Evolutionary conservation across 331 rosid species (phyloP).

Genomic region (Dryas integrifolia): DNA sequence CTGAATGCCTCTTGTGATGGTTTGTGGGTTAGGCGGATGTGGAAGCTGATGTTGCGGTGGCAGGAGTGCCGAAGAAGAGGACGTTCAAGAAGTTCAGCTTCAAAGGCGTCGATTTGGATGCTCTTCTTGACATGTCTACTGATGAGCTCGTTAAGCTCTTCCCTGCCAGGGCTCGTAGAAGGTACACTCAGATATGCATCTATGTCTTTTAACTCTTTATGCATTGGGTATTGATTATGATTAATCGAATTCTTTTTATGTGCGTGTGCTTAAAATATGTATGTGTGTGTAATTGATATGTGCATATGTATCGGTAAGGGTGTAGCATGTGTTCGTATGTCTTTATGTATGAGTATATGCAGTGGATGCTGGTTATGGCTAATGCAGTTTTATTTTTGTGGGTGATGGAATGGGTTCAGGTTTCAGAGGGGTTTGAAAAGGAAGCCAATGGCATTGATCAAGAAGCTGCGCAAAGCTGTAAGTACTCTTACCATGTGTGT

Average conservation of each 20-base stretch:
- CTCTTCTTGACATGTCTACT: slow-evolving; percentile 61
- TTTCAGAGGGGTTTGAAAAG: slow-evolving; percentile 77
- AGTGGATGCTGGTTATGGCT: not conserved
- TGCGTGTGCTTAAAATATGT: not conserved
- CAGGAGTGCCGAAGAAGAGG: slow-evolving; percentile 60
- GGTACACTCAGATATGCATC: slow-evolving; percentile 21
- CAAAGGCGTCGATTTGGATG: slow-evolving; percentile 57
- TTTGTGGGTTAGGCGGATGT: slow-evolving; percentile 46
- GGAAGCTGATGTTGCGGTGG: slow-evolving; percentile 43
- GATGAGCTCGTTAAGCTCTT: slow-evolving; percentile 67
- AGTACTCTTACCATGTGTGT: not conserved
- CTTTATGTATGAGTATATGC: not conserved
- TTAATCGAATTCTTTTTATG: too few relatives aligned
- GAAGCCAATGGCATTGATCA: slow-evolving; percentile 82
- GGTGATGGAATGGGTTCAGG: slow-evolving; percentile 30
- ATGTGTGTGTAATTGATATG: not conserved
- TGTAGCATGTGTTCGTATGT: too few relatives aligned
- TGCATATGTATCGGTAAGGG: too few relatives aligned
- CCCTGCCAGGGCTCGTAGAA: slow-evolving; percentile 56
- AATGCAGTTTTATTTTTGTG: not conserved
- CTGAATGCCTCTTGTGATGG: not conserved
- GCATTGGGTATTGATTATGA: too few relatives aligned
- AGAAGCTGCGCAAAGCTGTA: slow-evolving; percentile 87
- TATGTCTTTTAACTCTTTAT: not conserved
- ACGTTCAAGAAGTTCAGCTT: slow-evolving; percentile 71